A percentile compares a stretch with the other conserved stretches of the same genome.
Conservation (phyloP, 768 basidiomycete species). For the Cyclocybe aegerita region DNA sequence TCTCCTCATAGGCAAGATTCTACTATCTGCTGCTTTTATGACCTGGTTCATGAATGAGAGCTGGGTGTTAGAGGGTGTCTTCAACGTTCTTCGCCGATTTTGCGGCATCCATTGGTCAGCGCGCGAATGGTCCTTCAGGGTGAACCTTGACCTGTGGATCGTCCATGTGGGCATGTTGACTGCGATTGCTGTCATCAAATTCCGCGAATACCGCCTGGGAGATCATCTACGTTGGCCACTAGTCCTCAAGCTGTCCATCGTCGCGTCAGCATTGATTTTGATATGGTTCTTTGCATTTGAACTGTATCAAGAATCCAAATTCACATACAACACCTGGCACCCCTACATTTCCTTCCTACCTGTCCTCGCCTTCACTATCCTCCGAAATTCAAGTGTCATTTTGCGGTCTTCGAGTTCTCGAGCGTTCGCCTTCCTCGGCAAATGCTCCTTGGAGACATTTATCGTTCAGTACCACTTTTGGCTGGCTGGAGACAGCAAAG, state of each 20-base stretch:
- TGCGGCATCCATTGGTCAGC: conserved; percentile 84
- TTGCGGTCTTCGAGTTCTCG: conserved; percentile 70
- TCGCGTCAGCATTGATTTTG: conserved; percentile 50
- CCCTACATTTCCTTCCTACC: conserved; percentile 81
- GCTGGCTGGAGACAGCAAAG: conserved; percentile 83
- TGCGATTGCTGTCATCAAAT: conserved; percentile 71
- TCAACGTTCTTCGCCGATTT: conserved; percentile 58
- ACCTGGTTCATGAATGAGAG: conserved; percentile 64
- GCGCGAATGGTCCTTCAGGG: conserved; percentile 85
- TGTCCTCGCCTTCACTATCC: conserved; percentile 67
- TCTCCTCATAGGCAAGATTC: conserved; percentile 72
- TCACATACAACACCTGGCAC: conserved; percentile 84
- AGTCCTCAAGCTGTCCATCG: conserved; percentile 46
- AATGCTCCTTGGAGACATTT: conserved; percentile 88
- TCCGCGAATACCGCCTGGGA: conserved; percentile 67
- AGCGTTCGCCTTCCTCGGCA: conserved; percentile 79
- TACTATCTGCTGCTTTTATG: conserved; percentile 59
- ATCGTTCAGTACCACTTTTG: conserved; percentile 89
- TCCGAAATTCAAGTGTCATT: conserved; percentile 74
- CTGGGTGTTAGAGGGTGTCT: conserved; percentile 64
- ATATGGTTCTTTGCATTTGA: conserved; percentile 86
- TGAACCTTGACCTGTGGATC: conserved; percentile 86
- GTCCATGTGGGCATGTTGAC: conserved; percentile 86
- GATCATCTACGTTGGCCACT: conserved; percentile 69
- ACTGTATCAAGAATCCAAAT: conserved; percentile 73